A percentile compares a stretch with the other conserved stretches of the same genome.
Conservation (phyloP, 2,329 filamentous ascomycete genomes). For the Colletotrichum trifolii region DNA sequence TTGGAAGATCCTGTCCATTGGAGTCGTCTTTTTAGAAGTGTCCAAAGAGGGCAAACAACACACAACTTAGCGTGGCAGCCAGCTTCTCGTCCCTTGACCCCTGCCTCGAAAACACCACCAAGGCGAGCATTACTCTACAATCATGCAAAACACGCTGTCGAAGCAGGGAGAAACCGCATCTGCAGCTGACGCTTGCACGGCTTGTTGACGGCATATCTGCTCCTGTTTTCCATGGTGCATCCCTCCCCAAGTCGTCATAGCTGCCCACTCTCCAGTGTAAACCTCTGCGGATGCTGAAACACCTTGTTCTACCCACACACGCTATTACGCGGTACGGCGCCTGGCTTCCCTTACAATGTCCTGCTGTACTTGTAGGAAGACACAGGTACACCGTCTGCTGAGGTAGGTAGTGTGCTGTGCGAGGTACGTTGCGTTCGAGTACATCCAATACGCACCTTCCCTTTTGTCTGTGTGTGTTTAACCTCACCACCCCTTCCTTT, state of each 20-base stretch:
- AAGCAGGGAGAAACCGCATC: neutral
- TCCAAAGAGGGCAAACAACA: conserved; percentile 4
- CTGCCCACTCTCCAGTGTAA: conserved; percentile 18
- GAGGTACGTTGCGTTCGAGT: neutral
- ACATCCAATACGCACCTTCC: neutral
- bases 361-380: neutral
- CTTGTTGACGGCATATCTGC: conserved; percentile 20
- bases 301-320: conserved; percentile 11
- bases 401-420: too few species aligned
- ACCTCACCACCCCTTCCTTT: too few species aligned
- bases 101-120: conserved; percentile 15
- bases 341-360: neutral
- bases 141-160: neutral
- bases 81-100: conserved; percentile 14
- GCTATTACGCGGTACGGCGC: conserved; percentile 1
- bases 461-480: too few species aligned
- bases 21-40: neutral
- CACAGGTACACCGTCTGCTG: too few species aligned
- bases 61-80: conserved; percentile 9
- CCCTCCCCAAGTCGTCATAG: conserved; percentile 30
- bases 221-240: conserved; percentile 23
- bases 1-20: neutral
- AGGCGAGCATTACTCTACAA: neutral
- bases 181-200: neutral
- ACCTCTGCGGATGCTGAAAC: conserved; percentile 32